Evolutionary conservation across 768 basidiomycete genomes (phyloP).

Genomic region (Saitozyma sp.): DNA sequence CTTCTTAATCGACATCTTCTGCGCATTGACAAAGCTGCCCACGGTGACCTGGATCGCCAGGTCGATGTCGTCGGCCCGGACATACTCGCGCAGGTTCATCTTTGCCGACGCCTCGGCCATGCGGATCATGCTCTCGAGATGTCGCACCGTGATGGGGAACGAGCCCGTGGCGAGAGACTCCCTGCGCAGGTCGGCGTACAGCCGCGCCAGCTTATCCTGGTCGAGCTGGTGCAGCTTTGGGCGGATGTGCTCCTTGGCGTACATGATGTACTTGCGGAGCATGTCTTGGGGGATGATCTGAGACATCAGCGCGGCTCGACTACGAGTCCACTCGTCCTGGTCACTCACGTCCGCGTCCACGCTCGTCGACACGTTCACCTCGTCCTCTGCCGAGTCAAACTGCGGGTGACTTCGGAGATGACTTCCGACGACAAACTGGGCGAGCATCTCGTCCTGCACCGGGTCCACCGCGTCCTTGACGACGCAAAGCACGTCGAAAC

Average conservation of each 20-base stretch:
- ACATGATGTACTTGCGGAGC: slow-evolving; percentile 98
- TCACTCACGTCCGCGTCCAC: slow-evolving; percentile 78
- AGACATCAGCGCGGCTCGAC: background rate
- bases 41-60: slow-evolving; percentile 94
- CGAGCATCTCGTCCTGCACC: slow-evolving; percentile 91
- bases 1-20: slow-evolving; percentile 98
- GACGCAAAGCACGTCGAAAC: slow-evolving; percentile 96
- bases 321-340: background rate
- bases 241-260: slow-evolving; percentile 85
- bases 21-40: slow-evolving; percentile 90
- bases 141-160: slow-evolving; percentile 96
- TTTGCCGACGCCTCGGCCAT: slow-evolving; percentile 99
- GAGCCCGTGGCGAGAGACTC: slow-evolving; percentile 98
- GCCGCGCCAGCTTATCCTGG: slow-evolving; percentile 87
- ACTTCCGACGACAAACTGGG: slow-evolving; percentile 95
- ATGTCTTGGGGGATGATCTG: slow-evolving; percentile 97
- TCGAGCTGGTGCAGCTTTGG: slow-evolving; percentile 95
- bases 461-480: slow-evolving; percentile 98
- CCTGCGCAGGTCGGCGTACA: slow-evolving; percentile 91
- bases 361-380: slow-evolving; percentile 89
- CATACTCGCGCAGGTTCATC: slow-evolving; percentile 96
- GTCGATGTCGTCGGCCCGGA: slow-evolving; percentile 93
- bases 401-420: slow-evolving; percentile 92
- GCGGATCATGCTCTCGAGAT: slow-evolving; percentile 97
- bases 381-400: slow-evolving; percentile 75